phyloP scores from a whole-genome alignment of 2,329 filamentous ascomycete species.

The Xylariaceae sp. region DNA sequence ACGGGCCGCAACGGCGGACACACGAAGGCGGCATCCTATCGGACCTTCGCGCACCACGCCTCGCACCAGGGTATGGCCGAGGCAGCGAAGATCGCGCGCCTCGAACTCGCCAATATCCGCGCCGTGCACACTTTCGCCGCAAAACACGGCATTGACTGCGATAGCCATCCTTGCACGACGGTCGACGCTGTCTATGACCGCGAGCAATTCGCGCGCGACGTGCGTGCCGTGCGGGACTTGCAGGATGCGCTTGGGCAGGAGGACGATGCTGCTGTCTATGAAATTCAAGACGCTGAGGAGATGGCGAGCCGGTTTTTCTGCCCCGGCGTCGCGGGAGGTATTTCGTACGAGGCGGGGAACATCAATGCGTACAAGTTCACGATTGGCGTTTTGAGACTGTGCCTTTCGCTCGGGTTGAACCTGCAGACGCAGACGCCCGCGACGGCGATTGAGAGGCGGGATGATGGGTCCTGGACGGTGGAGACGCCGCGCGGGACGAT shows the following conservation, averaged over 20 bases:
- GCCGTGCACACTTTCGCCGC: slow-evolving; percentile 52
- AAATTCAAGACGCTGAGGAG: slow-evolving; percentile 40
- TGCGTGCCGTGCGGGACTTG: slow-evolving; percentile 42
- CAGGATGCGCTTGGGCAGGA: slow-evolving; percentile 39
- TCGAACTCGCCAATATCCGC: slow-evolving; percentile 51
- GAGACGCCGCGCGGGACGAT: slow-evolving; percentile 42
- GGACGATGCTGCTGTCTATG: slow-evolving; percentile 42
- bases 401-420: slow-evolving; percentile 42
- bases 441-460: slow-evolving; percentile 17
- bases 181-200: slow-evolving; percentile 56
- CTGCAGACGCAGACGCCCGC: slow-evolving; percentile 52
- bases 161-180: slow-evolving; percentile 48
- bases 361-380: slow-evolving; percentile 38
- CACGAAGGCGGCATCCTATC: slow-evolving; percentile 42
- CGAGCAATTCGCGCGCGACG: slow-evolving; percentile 36
- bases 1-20: slow-evolving; percentile 55
- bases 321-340: slow-evolving; percentile 40
- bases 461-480: slow-evolving; percentile 34
- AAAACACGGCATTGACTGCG: slow-evolving; percentile 45
- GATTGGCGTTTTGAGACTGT: slow-evolving; percentile 43
- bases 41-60: slow-evolving; percentile 47
- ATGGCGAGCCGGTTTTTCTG: slow-evolving; percentile 39
- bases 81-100: slow-evolving; percentile 47
- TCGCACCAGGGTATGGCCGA: slow-evolving; percentile 42
- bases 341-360: slow-evolving; percentile 44